Evolutionary conservation across 75 land plant species (phyloP), one percentile per base, ranked within the genome.

Genomic region (Chamaecyparis obtusa): DNA sequence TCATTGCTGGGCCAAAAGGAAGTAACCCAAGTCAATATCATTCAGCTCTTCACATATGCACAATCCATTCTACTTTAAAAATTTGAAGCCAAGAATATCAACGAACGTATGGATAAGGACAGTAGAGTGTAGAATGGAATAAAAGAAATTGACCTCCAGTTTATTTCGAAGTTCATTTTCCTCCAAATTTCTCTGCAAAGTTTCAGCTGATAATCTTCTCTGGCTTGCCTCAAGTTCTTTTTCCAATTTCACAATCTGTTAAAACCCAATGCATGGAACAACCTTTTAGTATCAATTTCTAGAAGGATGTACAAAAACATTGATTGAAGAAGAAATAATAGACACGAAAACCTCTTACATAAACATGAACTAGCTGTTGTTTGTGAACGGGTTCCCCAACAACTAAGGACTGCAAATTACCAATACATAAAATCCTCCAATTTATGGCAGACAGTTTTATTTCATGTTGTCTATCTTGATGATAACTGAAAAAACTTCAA

Each of bases 141-240:
- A 32, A 32, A 30, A 33, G 76, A 33, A 32, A 32, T 72, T 32
- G 76, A 72, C 76, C 76, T 72, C 32, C 15, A 72, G 76, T 72
- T 72, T 72, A 72, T 72, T 72, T 72, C 27, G 76, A 72, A 72
- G 76, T 72, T 72, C 76, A 6, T 72, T 72, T 72, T 72, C 76
- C 76, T 72, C 76, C 76, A 72, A 72, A 72, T 72, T 8, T 33
- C 76, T 72, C 76, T 72, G 76, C 76, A 72, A 21, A 30, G 13
- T 32, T 72, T 72, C 37, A 72, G 14, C 76, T 72, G 76, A 72
- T 72, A 72, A 72, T 30, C 11, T 72, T 72, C 76, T 72, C 76
- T 72, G 3, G 76, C 76, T 33, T 9, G 36, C 76, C 76, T 72
- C 76, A 72, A 72, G 76, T 11, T 72, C 32, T 72, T 72, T 72